Percentiles rank a stretch among this genome's conserved stretches.
phyloP scores from a whole-genome alignment of 345 rosid genomes.

The Populus ilicifolia region DNA sequence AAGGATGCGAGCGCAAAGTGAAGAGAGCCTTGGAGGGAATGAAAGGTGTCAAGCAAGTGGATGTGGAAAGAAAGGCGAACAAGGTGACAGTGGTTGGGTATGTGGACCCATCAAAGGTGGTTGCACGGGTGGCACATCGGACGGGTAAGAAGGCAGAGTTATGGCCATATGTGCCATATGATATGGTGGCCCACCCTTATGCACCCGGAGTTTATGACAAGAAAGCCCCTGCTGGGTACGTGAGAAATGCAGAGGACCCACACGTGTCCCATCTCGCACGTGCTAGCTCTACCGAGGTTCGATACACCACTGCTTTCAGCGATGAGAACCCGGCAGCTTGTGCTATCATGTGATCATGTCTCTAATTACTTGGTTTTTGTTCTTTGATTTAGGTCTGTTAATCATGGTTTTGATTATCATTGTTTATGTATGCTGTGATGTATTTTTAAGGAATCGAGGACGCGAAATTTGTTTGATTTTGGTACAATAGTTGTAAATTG shows the following conservation, averaged over 20 bases:
- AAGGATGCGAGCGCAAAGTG: slow-evolving; percentile 94
- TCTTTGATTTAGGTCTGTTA: neutral
- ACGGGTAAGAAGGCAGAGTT: slow-evolving; percentile 92
- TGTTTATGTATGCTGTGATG: neutral
- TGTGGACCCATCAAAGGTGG: slow-evolving; percentile 67
- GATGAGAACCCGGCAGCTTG: slow-evolving; percentile 80
- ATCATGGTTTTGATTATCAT: neutral
- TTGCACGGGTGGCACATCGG: slow-evolving; percentile 69
- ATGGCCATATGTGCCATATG: slow-evolving; percentile 94
- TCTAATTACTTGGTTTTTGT: neutral
- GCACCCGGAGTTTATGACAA: slow-evolving; percentile 84
- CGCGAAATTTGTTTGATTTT: neutral
- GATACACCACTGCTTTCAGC: slow-evolving; percentile 94
- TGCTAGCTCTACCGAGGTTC: slow-evolving; percentile 91
- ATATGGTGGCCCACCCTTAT: slow-evolving; percentile 82
- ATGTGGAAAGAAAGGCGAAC: slow-evolving; percentile 71
- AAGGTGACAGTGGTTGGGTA: slow-evolving; percentile 88
- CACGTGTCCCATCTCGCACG: slow-evolving; percentile 65
- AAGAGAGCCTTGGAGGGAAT: slow-evolving; percentile 74
- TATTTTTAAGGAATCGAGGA: neutral
- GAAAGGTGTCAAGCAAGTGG: slow-evolving; percentile 78
- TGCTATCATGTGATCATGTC: slow-evolving; percentile 48
- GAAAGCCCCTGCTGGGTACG: slow-evolving; percentile 88
- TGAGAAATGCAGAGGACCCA: slow-evolving; percentile 62
- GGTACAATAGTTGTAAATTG: neutral